Base-by-base conservation (phyloP, 2,329 filamentous ascomycete species). In the Annulohypoxylon truncatum region DNA sequence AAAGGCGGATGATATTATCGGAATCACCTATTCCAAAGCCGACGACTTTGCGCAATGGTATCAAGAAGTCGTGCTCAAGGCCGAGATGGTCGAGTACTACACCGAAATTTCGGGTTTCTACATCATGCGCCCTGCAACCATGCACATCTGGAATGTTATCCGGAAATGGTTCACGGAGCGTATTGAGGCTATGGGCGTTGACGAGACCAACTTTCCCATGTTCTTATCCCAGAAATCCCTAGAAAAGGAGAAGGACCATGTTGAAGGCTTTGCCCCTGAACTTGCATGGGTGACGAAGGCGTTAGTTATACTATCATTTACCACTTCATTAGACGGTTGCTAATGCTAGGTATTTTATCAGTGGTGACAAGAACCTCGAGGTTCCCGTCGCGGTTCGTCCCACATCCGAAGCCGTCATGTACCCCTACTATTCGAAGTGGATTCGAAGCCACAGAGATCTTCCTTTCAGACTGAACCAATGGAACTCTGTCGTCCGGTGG, bases 41-140 rank as follows among this genome's bases (percentile, higher is more conserved):
- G 90, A 92, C 50, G 93, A 98, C 82, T 96, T 99, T 78, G 86
- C 93, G 53, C 89, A 90, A 80, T 99, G 96, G 96, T 99, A 99
- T 82, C 93, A 97, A 82, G 95, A 99, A 82, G 92, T 98, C 66
- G 91, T 99, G 61, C 90, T 94, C 77, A 99, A 99, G 87, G 93
- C 93, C 74, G 93, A 97, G 79, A 92, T 99, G 91, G 90, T 98
- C 75, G 94, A 97, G 77, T 99, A 97, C 87, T 98, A 97, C 78
- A 83, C 73, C 53, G 80, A 82, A 82, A 95, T 98, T 67, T 93
- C 94, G n/a, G 93, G 94, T 51, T 97, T 96, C 83, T 98, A 97
- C 81, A 96, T 98, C 78, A 87, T 97, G 79, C 94, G 93, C 67
- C 90, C 88, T 56, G 80, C 86, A 31, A 82, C 87, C 69, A 90